Percentiles rank a stretch among this genome's conserved stretches.
These are phyloP conservation scores for Starmerella cellae DNA, from an alignment of 805 yeast species.

Conservation along the genomic window DNA sequence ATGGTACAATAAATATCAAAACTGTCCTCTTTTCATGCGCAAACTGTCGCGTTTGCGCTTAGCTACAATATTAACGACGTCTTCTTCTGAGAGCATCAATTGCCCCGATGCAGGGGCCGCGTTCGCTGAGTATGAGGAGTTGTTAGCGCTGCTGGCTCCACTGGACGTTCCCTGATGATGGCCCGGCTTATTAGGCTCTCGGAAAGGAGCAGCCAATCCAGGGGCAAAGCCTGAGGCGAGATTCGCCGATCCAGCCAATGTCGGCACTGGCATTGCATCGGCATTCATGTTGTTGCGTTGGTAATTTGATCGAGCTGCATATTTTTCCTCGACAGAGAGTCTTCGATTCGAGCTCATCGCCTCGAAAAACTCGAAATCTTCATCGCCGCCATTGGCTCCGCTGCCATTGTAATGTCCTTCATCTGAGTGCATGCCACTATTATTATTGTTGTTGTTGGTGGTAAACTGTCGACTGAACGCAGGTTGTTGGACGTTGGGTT, in stretches of 20 bases:
- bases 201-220: conserved; percentile 25
- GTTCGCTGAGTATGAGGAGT: no score
- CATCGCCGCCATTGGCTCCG: not conserved
- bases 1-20: conserved; percentile 1
- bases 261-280: not conserved
- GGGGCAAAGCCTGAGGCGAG: not conserved
- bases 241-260: not conserved
- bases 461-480: no score
- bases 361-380: conserved; percentile 15
- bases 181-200: no score
- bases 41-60: conserved; percentile 42
- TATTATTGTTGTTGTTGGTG: no score
- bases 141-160: no score
- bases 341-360: conserved; percentile 5
- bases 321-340: conserved; percentile 13
- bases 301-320: not conserved
- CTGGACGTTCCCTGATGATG: no score
- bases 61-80: conserved; percentile 34
- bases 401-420: no score
- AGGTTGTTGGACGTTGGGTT: no score
- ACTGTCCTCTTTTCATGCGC: conserved; percentile 34
- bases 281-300: not conserved
- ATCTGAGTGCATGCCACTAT: no score
- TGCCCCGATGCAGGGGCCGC: not conserved
- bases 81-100: conserved; percentile 11